Evolutionary conservation across 257 asterid genomes (phyloP), one percentile per base, ranked within the genome.

Genomic region (Catharanthus roseus): DNA sequence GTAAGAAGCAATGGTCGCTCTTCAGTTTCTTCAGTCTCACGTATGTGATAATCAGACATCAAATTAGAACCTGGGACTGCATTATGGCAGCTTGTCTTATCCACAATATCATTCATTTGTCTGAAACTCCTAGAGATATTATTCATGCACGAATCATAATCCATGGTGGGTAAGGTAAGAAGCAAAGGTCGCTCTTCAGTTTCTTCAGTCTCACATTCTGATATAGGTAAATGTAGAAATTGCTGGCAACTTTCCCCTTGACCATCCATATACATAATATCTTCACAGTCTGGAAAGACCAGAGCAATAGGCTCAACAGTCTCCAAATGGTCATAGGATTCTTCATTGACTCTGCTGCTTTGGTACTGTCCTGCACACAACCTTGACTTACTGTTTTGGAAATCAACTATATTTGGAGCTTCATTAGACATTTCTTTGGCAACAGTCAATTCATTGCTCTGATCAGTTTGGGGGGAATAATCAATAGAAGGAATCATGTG

Each of bases 261-360:
- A 81, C 77, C 38, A 63, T 58, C 81, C 61, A 65, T 80, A 31
- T 74, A 68, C 68, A 62, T 71, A 65, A 63, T 55, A 70, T 26
- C 74, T 77, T 68, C 87, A 74, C 21, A 45, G 42, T 64, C 39
- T 10, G 84, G 79, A 28, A 69, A 5, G 56, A 57, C 55, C 75
- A 77, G 11, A 38, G 72, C 29, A 44, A 60, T 66, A 74, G 86
- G 79, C 72, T 73, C 84, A 36, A 45, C 72, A 67, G 74, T 73
- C 69, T 83, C 89, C 79, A 81, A 69, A 78, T 83, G 77, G 56
- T 83, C 86, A 71, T 58, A 68, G 29, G 80, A 77, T 34, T 76
- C 72, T 57, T 80, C 84, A 80, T 86, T 80, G 36, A 75, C 74
- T 60, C 34, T 61, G 82, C 89, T 81, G 21, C 36, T 68, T 68